Base-by-base conservation (phyloP, 1,139 yeast species). In the Meyerozyma sp. region DNA sequence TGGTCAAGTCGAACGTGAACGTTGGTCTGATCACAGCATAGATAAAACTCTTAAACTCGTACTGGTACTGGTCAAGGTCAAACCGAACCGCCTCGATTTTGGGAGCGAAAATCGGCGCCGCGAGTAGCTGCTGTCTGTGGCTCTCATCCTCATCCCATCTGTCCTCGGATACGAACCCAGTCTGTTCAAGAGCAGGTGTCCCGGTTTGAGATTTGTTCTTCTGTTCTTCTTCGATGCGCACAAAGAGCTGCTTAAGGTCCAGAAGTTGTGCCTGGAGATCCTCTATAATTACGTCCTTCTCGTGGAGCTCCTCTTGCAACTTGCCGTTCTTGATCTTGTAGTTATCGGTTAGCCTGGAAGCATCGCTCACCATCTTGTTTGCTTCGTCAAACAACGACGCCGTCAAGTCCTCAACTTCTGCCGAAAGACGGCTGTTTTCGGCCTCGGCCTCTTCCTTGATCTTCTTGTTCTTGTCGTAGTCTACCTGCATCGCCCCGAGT, bases 331-430 rank as follows among this genome's bases (percentile, higher is more conserved):
- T 73, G 37, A 73, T 61, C 50, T 79, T 79, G 48, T 70, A 69
- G 42, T 73, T 77, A 53, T 77, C 71, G 10, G 81, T 73, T 51
- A 79, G 84, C 51, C 76, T 66, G 46, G 83, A 77, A 1, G 93
- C 94, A 51, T 78, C 77, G 46, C 81, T 78, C 11, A 87, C 95
- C 86, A 84, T 85, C 41, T 75, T 73, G 57, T 86, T 86, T 18
- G 95, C 95, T 57, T 86, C 93, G 53, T 79, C 83, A 59, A 87
- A 87, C 37, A 87, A 64, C 2, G 89, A 79, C 2, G 82, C 88
- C 1, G 89, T 78, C 43, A 88, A 67, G 39, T 87, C 95, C 58
- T 85, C 93, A 26, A 87, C 84, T 58, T 88, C 95, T 16, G 72
- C 77, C 46, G 81, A 75, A 40, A 88, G 62, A 49, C 77, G 74